Base-by-base conservation (phyloP, 257 asterid species). In the Parsonsia alboflavescens region DNA sequence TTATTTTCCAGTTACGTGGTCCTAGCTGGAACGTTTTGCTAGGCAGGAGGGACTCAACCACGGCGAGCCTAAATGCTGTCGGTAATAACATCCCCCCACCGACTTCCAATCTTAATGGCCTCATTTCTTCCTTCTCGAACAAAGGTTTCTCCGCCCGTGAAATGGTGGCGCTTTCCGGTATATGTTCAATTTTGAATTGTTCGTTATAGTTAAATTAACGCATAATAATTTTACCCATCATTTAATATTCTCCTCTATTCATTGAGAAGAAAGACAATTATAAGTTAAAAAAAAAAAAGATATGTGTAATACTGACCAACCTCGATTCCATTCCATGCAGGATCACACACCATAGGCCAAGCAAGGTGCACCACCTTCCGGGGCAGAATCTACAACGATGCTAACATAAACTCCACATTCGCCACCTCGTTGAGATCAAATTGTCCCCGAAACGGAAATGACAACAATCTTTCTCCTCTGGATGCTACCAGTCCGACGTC, bases 141-240 rank as follows among this genome's bases (percentile, higher is more conserved):
- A 86, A 88, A 78, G 94, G 94, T 50, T 88, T 91, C 82, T 85
- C 36, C 3, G 73, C 90, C 21, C 72, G 64, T 0, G 96, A 91
- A 80, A 4, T 89, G 89, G 94, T 89, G 33, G 93, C 96, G 26
- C 96, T 91, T 53, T 91, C 97, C 2, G 96, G 96, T 33, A 33
- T 57, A 22, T 2, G 8, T 57, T 57, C 36, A 9, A n/a, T 24
- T 22, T 46, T 42, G 46, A 7, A 7, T 42, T 42, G 7, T 5
- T 42, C 9, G 0, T 42, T 0, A 42, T 42, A 42, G 9, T 5
- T 5, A 42, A 42, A 42, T 42, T 42, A 33, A 33, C 3, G 3
- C 3, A 33, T 33, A 33, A 33, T 33, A n/a, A n/a, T n/a, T n/a
- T n/a, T n/a, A n/a, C n/a, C n/a, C n/a, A n/a, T n/a, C n/a, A n/a